Base-by-base conservation (phyloP, 306 rosid species). In the Pyrus bretschneideri region DNA sequence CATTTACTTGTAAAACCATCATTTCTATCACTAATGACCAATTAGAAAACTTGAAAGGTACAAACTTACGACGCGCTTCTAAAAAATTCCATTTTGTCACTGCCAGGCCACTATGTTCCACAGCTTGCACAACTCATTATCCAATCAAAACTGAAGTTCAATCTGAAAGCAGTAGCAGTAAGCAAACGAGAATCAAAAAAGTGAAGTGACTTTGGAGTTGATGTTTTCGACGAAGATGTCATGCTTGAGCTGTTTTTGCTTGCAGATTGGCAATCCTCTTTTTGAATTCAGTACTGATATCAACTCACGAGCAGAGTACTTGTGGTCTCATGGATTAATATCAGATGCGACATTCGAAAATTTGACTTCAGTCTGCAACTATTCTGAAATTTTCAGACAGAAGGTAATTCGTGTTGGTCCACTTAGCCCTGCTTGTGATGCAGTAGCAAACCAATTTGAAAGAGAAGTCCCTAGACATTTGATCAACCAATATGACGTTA, bases 191-290 rank as follows among this genome's bases (percentile, higher is more conserved):
- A 38, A 38, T 8, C 10, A 0, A 38, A 38, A 38, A 38, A 38
- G 42, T 38, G 42, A 38, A 6, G 42, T 7, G 2, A 38, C 42
- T 38, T 38, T 38, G 42, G 42, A 38, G 42, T 38, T 38, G 42
- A 38, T 38, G 42, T 38, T 38, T 38, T 38, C 10, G 42, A 38
- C 42, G 7, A 38, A 6, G 9, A 38, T 38, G 42, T 38, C 42
- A 38, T 1, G 42, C 42, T 63, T 60, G 27, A 33, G 61, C 58
- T 44, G 11, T 61, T 15, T 19, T 67, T 38, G 64, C 25, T 55
- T 82, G 76, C 86, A 91, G 97, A 81, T 91, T 62, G 97, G 97
- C 25, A 91, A 89, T 78, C 97, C 94, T 33, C 83, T 89, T 61
- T 75, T 91, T 21, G 94, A 91, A 14, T 87, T 89, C 67, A 75